These are phyloP conservation scores for Talaromyces sp. DNA, from an alignment of 2,329 filamentous ascomycete genomes.

Conservation along the genomic window DNA sequence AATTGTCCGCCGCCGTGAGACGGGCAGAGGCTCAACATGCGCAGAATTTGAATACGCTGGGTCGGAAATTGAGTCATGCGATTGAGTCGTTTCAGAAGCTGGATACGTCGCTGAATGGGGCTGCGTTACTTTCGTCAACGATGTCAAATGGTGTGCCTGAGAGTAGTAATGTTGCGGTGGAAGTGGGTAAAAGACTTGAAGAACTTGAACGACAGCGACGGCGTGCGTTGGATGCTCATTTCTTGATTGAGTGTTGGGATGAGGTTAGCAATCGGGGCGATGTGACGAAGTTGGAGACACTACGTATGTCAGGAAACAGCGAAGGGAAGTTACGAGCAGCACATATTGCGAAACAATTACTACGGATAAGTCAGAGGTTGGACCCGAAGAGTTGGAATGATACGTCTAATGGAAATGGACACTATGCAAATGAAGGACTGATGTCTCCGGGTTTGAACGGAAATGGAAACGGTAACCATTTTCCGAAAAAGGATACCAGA, in stretches of 20 bases:
- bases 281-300: conserved; percentile 81
- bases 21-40: conserved; percentile 90
- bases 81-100: conserved; percentile 89
- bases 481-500: conserved; percentile 62
- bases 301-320: conserved; percentile 77
- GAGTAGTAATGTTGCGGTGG: conserved; percentile 74
- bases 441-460: conserved; percentile 41
- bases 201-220: conserved; percentile 90
- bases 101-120: conserved; percentile 74
- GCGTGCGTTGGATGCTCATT: conserved; percentile 87
- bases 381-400: conserved; percentile 71
- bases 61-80: conserved; percentile 84
- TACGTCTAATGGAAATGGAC: conserved; percentile 50
- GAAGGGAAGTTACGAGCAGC: conserved; percentile 94
- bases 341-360: conserved; percentile 86
- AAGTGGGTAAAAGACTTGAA: conserved; percentile 90
- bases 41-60: conserved; percentile 81
- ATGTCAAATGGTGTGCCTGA: conserved; percentile 19
- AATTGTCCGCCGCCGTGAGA: conserved; percentile 83
- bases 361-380: conserved; percentile 89
- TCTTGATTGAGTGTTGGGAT: conserved; percentile 94
- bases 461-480: conserved; percentile 47
- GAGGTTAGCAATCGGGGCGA: conserved; percentile 90
- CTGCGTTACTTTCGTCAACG: conserved; percentile 34
- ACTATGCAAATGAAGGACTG: conserved; percentile 30